Evolutionary conservation across 2,329 filamentous ascomycete species (phyloP), one percentile per base, ranked within the genome.

Genomic region (Orbilia brochopaga): DNA sequence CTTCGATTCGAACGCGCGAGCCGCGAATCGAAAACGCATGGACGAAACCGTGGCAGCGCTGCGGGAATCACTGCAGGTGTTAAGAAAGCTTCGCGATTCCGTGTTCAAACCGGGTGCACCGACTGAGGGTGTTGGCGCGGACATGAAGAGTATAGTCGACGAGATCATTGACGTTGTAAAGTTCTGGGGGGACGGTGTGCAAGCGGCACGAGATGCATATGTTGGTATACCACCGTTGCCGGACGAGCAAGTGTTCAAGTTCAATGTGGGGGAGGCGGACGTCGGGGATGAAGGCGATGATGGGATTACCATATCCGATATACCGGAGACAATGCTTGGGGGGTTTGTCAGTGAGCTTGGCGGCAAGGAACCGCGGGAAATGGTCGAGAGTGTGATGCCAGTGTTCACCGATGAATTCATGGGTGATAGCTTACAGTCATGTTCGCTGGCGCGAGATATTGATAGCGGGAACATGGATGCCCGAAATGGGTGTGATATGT

Each of bases 141-240:
- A 63, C 15, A n/a, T 63, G 8, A 70, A 54, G 24, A 11, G 54
- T 30, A 15, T 58, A 8, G 50, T 54, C 13, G 58, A 63, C 6
- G 53, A 55, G 21, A 54, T 70, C 2, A 63, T 63, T 11, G 21
- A 54, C 6, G 42, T 55, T 3, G 23, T 59, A 10, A 24, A 10
- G 11, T 27, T 19, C 3, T 70, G 52, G 53, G 62, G 58, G 17
- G 48, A 58, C 7, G 65, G 52, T 4, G 37, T 69, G 4, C 21
- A 23, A 21, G 32, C 11, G 3, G 53, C 42, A 2, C 11, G 35
- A 24, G 23, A 69, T 40, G 46, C 65, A 11, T 63, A 69, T 54
- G 37, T 10, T 37, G 65, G 44, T 8, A 69, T 69, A 4, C 65
- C 65, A 3, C 58, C 53, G 13, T 44, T 69, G 13, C 58, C 44